Percentiles rank a stretch among this genome's conserved stretches.
These are phyloP conservation scores for Eucalyptus tenuipes DNA, from an alignment of 345 rosid species.

Conservation along the genomic window DNA sequence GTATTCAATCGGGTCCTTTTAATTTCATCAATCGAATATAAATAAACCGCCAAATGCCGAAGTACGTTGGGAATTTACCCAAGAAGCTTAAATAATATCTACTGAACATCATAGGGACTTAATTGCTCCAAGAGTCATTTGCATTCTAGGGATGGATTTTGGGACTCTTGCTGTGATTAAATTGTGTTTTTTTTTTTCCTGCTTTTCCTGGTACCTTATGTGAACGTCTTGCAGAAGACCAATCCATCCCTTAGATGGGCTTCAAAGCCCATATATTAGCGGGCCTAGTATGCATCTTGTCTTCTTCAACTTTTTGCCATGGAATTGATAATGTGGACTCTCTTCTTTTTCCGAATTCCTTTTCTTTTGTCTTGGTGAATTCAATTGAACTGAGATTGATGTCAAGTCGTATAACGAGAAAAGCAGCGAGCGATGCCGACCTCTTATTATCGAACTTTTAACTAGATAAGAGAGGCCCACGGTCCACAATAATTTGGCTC, in stretches of 20 bases:
- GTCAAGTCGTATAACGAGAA: not conserved
- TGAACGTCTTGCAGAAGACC: not conserved
- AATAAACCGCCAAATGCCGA: not conserved
- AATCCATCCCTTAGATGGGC: not conserved
- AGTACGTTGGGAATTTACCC: not conserved
- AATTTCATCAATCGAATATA: not conserved
- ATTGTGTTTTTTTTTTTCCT: not conserved
- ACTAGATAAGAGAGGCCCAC: not conserved
- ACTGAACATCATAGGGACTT: not conserved
- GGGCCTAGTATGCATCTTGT: not conserved
- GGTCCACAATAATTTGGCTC: not conserved
- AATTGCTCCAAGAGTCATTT: not conserved
- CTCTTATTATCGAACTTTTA: fast-evolving
- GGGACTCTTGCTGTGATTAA: not conserved
- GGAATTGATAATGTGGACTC: not conserved
- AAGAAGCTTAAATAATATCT: not conserved
- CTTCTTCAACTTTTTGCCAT: not conserved
- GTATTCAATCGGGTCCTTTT: not conserved
- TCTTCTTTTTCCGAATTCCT: not conserved
- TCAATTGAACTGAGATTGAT: not conserved
- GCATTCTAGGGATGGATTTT: not conserved
- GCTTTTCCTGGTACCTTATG: not conserved
- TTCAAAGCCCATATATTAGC: not conserved
- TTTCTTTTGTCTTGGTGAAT: not conserved
- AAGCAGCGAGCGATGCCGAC: not conserved